Base-by-base conservation (phyloP, 352 stramenopile genomes). In the Globisporangium cederbergense region DNA sequence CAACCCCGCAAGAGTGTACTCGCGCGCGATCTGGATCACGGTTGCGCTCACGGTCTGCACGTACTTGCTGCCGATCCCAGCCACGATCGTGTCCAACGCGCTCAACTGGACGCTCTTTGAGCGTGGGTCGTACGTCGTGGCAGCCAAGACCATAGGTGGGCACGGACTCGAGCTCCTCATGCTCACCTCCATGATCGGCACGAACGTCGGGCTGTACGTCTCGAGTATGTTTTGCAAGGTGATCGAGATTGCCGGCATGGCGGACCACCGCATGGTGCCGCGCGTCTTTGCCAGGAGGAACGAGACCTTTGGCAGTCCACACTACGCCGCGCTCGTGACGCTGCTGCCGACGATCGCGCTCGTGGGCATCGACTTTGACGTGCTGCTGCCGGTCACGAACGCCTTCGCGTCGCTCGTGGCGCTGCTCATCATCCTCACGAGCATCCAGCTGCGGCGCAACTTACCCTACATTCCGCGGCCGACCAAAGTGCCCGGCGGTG, bases 151-250 rank as follows among this genome's bases (percentile, higher is more conserved):
- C 42, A 83, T 84, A 38, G 94, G 79, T 3, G 82, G 93, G 32
- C 62, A 70, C 25, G 94, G 78, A 70, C 78, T 98, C 5, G 80
- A 79, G 51, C 67, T 67, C 2, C 85, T 92, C 78, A 88, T 94
- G 43, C 77, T 97, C 8, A 71, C 95, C 56, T 78, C 86, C 2
- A 83, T 86, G 16, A 74, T 89, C 50, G 79, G 89, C 49, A 88
- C 74, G n/a, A 96, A 90, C 62, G 78, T 97, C 59, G 93, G 87
- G 11, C 71, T 97, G 49, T 98, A 97, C 71, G 74, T 95, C 68
- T 84, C 82, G 16, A 91, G 96, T 65, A 88, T 97, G 75, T 95
- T 82, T n/a, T 82, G 78, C 16, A 86, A 98, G 72, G 78, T 91
- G 32, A 93, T 86, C 57, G 80, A 97, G 72, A 61, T 98, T 4